Evolutionary conservation across 2,329 filamentous ascomycete genomes (phyloP).

Genomic region (Biscogniauxia sp.): DNA sequence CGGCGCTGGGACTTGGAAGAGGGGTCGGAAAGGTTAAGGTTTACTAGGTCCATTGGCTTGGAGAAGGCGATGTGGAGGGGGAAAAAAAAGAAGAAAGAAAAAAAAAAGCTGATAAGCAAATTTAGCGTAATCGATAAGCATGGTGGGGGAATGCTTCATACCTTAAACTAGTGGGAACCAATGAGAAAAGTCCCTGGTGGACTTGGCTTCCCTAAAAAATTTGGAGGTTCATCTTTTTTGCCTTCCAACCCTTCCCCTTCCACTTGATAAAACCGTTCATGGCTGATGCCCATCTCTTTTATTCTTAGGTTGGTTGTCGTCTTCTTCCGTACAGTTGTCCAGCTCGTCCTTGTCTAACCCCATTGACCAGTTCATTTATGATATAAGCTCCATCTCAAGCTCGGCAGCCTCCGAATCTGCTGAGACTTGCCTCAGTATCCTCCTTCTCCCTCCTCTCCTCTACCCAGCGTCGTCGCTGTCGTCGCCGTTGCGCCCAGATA

Average conservation of each 20-base stretch:
- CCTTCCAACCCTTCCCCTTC: background rate
- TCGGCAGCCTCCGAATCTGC: conserved; percentile 22
- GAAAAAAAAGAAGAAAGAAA: background rate
- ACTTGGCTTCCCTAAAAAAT: background rate
- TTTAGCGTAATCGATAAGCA: background rate
- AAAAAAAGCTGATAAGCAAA: background rate
- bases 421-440: conserved; percentile 13
- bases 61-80: background rate
- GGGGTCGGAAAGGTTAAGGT: too few relatives aligned
- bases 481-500: conserved; percentile 1
- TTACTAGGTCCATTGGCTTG: too few relatives aligned
- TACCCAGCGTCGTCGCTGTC: background rate
- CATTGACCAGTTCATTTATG: conserved; percentile 11
- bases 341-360: too few relatives aligned
- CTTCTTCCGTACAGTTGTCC: too few relatives aligned
- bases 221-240: background rate
- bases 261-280: background rate
- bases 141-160: background rate
- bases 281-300: background rate
- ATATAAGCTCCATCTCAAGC: conserved; percentile 18
- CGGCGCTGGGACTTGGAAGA: too few relatives aligned
- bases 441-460: conserved; percentile 2
- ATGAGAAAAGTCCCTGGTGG: too few relatives aligned
- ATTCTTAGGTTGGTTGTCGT: too few relatives aligned
- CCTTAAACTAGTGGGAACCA: background rate